A percentile compares a stretch with the other conserved stretches of the same genome.
Conservation (phyloP, 768 basidiomycete genomes). For the Mycena maculata region DNA sequence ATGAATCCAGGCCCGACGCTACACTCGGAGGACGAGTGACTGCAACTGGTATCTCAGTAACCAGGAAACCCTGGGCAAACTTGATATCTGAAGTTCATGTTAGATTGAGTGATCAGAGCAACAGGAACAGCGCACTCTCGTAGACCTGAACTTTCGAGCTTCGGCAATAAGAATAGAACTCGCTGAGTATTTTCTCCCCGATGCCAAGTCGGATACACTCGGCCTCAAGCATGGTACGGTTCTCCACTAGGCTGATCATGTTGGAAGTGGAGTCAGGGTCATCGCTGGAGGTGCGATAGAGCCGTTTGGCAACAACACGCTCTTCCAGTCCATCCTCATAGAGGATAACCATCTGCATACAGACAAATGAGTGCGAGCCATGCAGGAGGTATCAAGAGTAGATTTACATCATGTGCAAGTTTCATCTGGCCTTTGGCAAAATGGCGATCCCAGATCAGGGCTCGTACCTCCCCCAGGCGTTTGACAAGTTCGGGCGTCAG, state of each 20-base stretch:
- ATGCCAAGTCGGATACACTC: not conserved
- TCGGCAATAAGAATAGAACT: not conserved
- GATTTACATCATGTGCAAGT: slow-evolving; percentile 12
- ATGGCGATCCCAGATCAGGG: not conserved
- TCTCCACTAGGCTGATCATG: not conserved
- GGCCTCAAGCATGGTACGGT: slow-evolving; percentile 17
- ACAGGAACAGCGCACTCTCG: not conserved
- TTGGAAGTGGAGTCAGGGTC: slow-evolving; percentile 1
- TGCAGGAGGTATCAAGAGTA: too few species aligned
- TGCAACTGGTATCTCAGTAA: slow-evolving; percentile 3
- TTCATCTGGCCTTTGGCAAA: slow-evolving; percentile 17
- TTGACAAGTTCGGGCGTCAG: slow-evolving; percentile 4
- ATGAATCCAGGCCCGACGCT: slow-evolving; percentile 10
- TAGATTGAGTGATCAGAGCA: not conserved
- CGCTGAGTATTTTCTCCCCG: not conserved
- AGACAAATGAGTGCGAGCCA: not conserved
- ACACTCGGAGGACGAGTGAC: slow-evolving; percentile 10
- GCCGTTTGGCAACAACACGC: slow-evolving; percentile 10
- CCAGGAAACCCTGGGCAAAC: slow-evolving; percentile 4
- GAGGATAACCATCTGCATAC: not conserved
- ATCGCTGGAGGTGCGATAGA: slow-evolving; percentile 7
- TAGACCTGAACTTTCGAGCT: not conserved
- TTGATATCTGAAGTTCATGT: not conserved
- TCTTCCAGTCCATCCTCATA: slow-evolving; percentile 2
- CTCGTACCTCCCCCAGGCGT: not conserved